Evolutionary conservation across 2,329 filamentous ascomycete genomes (phyloP).

Genomic region (Claviceps sp.): DNA sequence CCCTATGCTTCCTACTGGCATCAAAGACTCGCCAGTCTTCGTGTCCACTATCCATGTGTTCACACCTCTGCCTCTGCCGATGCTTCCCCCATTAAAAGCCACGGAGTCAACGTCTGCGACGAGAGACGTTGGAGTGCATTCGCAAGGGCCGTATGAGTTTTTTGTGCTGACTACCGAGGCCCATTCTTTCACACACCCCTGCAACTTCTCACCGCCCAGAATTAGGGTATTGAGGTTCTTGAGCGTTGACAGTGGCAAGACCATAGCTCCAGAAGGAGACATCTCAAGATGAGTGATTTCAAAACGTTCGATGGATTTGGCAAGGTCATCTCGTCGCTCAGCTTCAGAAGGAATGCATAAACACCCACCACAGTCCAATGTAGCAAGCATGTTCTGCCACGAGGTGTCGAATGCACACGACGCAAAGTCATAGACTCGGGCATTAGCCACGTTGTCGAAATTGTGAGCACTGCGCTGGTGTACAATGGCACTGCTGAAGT

Average conservation of each 20-base stretch:
- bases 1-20: conserved; percentile 6
- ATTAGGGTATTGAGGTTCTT: conserved; percentile 2
- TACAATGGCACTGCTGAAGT: conserved; percentile 6
- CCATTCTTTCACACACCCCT: neutral
- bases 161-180: conserved; percentile 3
- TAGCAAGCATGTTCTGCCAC: conserved; percentile 10
- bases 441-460: conserved; percentile 2
- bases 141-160: conserved; percentile 3
- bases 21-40: conserved; percentile 1
- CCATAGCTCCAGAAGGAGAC: conserved; percentile 2
- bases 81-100: conserved; percentile 9
- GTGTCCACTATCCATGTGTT: conserved; percentile 8
- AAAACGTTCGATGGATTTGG: neutral
- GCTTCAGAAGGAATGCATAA: conserved; percentile 10
- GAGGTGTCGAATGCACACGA: conserved; percentile 12
- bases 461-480: conserved; percentile 6
- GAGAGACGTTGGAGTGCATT: conserved; percentile 2
- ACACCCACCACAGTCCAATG: conserved; percentile 9
- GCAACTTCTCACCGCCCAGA: conserved; percentile 1
- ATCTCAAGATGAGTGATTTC: neutral
- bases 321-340: conserved; percentile 4
- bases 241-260: neutral
- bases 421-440: conserved; percentile 13
- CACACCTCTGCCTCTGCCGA: conserved; percentile 7
- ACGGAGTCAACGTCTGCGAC: conserved; percentile 11